Conservation (phyloP, 208 protist genomes). For the Trypanosoma conorhini region DNA sequence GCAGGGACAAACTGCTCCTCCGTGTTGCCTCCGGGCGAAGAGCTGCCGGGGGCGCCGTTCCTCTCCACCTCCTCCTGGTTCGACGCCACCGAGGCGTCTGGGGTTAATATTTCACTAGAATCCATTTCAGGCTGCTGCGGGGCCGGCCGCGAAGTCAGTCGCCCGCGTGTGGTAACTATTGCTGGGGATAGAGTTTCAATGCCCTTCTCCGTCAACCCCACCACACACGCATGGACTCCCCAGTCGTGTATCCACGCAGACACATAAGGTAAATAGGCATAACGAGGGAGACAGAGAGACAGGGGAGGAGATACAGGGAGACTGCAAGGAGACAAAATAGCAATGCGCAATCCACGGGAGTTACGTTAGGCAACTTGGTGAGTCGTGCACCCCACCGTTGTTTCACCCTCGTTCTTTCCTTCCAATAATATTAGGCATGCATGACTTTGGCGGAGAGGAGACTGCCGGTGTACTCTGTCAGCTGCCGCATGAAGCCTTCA, state of each 20-base stretch:
- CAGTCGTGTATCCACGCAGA: not conserved
- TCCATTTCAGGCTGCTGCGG: not conserved
- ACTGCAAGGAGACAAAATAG: not conserved
- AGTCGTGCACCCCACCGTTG: not conserved
- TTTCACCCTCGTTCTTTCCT: constrained; percentile 5
- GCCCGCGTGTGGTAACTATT: too few species aligned
- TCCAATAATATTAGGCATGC: not conserved
- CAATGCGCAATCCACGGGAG: not conserved
- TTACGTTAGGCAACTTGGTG: not conserved
- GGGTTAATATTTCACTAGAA: not conserved
- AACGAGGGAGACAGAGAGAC: not conserved
- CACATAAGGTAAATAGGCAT: not conserved
- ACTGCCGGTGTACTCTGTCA: constrained; percentile 20
- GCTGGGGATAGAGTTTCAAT: too few species aligned
- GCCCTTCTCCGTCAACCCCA: not conserved
- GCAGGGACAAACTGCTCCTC: constrained; percentile 16
- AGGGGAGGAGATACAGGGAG: not conserved
- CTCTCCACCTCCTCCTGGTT: not conserved
- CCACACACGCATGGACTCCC: not conserved
- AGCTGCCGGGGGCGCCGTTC: not conserved
- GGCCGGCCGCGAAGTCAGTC: too few species aligned
- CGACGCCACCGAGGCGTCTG: not conserved
- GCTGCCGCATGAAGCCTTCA: constrained; percentile 30
- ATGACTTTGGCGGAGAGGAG: not conserved
- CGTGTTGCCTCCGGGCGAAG: not conserved